Conservation (phyloP, 495 filamentous ascomycete genomes). For the Penicillium lividum region DNA sequence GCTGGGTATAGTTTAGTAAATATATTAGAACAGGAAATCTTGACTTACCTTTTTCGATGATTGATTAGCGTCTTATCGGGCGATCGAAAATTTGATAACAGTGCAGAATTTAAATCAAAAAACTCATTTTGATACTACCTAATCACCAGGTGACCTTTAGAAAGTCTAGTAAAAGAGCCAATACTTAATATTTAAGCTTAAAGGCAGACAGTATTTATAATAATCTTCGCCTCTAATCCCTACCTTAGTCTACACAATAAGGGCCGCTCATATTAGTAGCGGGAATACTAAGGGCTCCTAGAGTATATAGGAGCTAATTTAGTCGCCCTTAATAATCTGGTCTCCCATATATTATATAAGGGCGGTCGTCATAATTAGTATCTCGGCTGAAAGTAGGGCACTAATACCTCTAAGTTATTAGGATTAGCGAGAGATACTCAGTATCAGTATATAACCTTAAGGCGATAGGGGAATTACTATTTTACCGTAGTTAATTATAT, state of each 20-base stretch:
- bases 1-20: background rate
- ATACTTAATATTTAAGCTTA: constrained; percentile 3
- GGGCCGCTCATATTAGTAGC: background rate
- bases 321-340: background rate
- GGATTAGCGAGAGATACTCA: background rate
- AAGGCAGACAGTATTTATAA: constrained; percentile 1
- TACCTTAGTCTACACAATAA: background rate
- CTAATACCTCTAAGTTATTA: background rate
- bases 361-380: background rate
- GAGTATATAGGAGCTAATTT: background rate
- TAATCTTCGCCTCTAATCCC: background rate
- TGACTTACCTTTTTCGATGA: constrained; percentile 3
- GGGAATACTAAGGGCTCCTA: background rate
- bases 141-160: constrained; percentile 1
- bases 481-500: background rate
- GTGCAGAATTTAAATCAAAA: background rate
- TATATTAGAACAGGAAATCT: background rate
- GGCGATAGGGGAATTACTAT: background rate
- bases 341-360: background rate
- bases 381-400: background rate
- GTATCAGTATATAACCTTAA: background rate
- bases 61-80: background rate
- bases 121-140: background rate
- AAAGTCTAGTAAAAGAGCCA: constrained; percentile 2
- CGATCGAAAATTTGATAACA: background rate